A percentile compares a stretch with the other conserved stretches of the same genome.
phyloP scores from a whole-genome alignment of 768 basidiomycete genomes.

The Exidia glandulosa region DNA sequence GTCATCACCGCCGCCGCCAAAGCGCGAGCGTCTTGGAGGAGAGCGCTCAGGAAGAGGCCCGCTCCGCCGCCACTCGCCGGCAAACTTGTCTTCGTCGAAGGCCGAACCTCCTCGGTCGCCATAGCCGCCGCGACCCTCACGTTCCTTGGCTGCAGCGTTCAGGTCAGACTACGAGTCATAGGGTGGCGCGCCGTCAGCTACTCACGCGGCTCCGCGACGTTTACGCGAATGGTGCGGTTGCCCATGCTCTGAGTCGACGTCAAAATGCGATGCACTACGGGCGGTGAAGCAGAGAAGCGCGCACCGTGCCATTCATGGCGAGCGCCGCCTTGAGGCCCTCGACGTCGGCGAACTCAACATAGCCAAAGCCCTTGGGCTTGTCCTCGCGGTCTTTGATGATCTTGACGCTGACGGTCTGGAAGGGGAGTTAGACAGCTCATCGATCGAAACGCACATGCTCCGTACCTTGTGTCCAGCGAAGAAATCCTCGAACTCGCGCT shows the following conservation, averaged over 20 bases:
- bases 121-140: constrained; percentile 36
- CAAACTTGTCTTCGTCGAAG: constrained; percentile 74
- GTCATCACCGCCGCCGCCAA: neutral
- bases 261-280: neutral
- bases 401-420: constrained; percentile 72
- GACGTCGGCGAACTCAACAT: constrained; percentile 85
- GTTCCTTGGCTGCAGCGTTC: constrained; percentile 55
- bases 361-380: constrained; percentile 96
- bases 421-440: neutral
- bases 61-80: constrained; percentile 76
- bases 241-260: constrained; percentile 44
- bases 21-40: constrained; percentile 27
- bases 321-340: constrained; percentile 82
- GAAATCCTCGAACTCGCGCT: constrained; percentile 69
- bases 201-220: constrained; percentile 94
- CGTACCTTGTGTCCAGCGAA: constrained; percentile 57
- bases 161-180: constrained; percentile 7
- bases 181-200: constrained; percentile 11
- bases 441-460: neutral
- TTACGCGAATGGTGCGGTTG: constrained; percentile 76
- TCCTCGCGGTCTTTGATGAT: constrained; percentile 90
- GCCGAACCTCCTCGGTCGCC: constrained; percentile 27
- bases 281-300: constrained; percentile 15
- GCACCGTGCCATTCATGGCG: constrained; percentile 54
- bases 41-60: constrained; percentile 67